Base-by-base conservation (phyloP, 176 grass and related monocot species). In the Typha latifolia region DNA sequence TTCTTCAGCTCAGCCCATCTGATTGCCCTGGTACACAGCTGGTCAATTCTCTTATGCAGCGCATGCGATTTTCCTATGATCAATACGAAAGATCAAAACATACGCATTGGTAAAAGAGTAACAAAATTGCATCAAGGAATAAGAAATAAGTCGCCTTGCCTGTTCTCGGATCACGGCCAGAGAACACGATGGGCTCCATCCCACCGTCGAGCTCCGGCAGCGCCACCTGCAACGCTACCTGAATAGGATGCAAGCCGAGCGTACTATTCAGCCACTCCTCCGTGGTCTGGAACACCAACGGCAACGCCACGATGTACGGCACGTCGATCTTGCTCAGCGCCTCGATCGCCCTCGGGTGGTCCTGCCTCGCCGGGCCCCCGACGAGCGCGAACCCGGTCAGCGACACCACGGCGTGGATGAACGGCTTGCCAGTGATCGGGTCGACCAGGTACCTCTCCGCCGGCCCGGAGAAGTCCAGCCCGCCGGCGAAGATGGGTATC, bases 231-330 rank as follows among this genome's bases (percentile, higher is more conserved):
- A 99, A 75, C 43, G 94, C 94, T 2, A 99, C 89, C 75, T 99
- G 94, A 66, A 99, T 99, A 0, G 94, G 94, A 77, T 99, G 94
- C 18, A 99, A 83, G 0, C 94, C 94, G 49, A 99, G 19, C 23
- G 89, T 99, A 81, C 94, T 99, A 68, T 82, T 99, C 21, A 99
- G 86, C 94, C 94, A 99, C 68, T 99, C 94, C 70, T 99, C 94
- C 1, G 94, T 99, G 11, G 94, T 99, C 86, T 99, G 94, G 76
- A 99, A 99, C 64, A 99, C 94, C 43, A 99, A 80, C 8, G 94
- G 94, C 16, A 99, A 76, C 11, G 94, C 94, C n/a, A 99, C 94
- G 19, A 99, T 87, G 84, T 99, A 99, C 8, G 94, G 94, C 48
- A 99, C 94, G 51, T 99, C 94, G 18, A 99, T 82, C 82, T 99